A percentile compares a stretch with the other conserved stretches of the same genome.
These are phyloP conservation scores for Mycosphaerelloides madeirae DNA, from an alignment of 2,329 filamentous ascomycete genomes.

Conservation along the genomic window DNA sequence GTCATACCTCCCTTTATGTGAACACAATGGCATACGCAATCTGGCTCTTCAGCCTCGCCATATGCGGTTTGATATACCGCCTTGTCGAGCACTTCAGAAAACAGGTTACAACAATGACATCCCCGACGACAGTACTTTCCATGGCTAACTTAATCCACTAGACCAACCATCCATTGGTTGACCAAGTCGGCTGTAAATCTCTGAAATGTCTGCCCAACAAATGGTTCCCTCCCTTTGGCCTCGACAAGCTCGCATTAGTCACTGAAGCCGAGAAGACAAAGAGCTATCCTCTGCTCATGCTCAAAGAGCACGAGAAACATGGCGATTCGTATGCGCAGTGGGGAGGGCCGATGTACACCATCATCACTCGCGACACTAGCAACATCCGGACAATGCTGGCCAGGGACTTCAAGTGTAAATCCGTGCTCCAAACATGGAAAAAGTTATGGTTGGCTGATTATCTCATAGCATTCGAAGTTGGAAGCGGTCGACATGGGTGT, in stretches of 20 bases:
- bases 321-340: slow-evolving; percentile 11
- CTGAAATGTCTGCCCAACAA: slow-evolving; percentile 3
- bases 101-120: too few species aligned
- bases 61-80: too few species aligned
- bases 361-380: slow-evolving; percentile 5
- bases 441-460: too few species aligned
- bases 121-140: too few species aligned
- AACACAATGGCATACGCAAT: too few species aligned
- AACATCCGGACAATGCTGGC: slow-evolving; percentile 7
- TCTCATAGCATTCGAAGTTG: slow-evolving; percentile 6
- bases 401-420: slow-evolving; percentile 6
- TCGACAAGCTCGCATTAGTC: slow-evolving; percentile 6
- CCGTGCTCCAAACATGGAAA: too few species aligned
- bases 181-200: slow-evolving; percentile 1
- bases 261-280: slow-evolving; percentile 2
- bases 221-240: slow-evolving; percentile 5
- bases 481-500: slow-evolving; percentile 3
- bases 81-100: too few species aligned
- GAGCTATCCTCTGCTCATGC: slow-evolving; percentile 11
- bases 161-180: too few species aligned
- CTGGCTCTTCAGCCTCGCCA: too few species aligned
- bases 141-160: too few species aligned
- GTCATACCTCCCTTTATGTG: too few species aligned
- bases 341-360: slow-evolving; percentile 5
- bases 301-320: slow-evolving; percentile 8